A percentile compares a stretch with the other conserved stretches of the same genome.
These are phyloP conservation scores for Crotalaria pallida DNA, from an alignment of 306 rosid species.

Conservation along the genomic window DNA sequence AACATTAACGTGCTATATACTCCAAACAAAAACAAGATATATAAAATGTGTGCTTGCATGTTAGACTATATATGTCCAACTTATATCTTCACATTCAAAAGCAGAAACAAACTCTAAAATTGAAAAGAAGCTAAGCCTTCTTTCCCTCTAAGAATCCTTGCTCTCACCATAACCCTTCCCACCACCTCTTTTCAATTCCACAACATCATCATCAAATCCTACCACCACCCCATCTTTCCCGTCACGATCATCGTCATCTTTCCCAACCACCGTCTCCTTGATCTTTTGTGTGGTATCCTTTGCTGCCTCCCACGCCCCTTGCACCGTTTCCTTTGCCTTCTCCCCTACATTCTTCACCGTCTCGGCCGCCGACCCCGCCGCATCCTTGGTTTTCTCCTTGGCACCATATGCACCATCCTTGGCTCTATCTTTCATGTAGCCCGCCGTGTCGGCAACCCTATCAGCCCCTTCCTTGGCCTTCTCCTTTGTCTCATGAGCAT, in stretches of 20 bases:
- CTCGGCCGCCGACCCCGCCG: constrained; percentile 12
- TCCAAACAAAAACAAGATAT: background rate
- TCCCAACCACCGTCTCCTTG: constrained; percentile 57
- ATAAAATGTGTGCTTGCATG: background rate
- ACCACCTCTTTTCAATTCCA: constrained; percentile 20
- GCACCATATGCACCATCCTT: constrained; percentile 21
- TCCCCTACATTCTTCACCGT: constrained; percentile 33
- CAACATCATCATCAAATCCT: constrained; percentile 31
- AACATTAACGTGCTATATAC: no score
- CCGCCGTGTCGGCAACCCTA: no score
- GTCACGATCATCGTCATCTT: constrained; percentile 28
- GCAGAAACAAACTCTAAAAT: background rate
- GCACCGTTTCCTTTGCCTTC: constrained; percentile 30
- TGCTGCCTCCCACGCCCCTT: constrained; percentile 32
- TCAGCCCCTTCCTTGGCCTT: no score
- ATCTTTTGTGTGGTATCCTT: constrained; percentile 47
- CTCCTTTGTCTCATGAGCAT: no score
- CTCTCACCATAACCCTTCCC: constrained; percentile 21
- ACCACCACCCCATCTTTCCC: background rate
- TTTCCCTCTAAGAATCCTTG: background rate
- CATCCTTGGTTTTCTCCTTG: constrained; percentile 33
- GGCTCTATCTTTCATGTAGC: no score
- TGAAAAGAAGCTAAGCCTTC: background rate
- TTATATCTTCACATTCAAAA: background rate
- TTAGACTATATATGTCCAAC: background rate